Base-by-base conservation (phyloP, 371 early-diverging fungal genomes). In the Apophysomyces ossiformis region DNA sequence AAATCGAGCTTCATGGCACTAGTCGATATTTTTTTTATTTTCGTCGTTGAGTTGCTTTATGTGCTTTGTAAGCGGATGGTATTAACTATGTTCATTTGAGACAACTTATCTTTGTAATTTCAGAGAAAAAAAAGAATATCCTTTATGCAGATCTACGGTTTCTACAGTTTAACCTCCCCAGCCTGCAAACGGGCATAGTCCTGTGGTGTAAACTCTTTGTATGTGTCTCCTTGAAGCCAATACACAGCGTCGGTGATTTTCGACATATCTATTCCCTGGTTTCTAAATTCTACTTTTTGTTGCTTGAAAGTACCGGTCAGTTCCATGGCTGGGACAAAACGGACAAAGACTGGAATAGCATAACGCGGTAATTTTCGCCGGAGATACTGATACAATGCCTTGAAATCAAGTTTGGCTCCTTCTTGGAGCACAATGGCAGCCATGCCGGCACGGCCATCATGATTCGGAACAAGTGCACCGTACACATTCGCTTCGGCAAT, bases 391-490 rank as follows among this genome's bases (percentile, higher is more conserved):
- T 70, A 72, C 13, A 87, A 58, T 1, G 70, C 75, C 39, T 65
- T 69, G 36, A 78, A 70, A 37, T 78, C 79, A n/a, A 84, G 50
- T 0, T 36, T 58, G 35, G 60, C 64, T 13, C 56, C 59, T 1
- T 71, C 37, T 32, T 69, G 65, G 7, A 50, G 54, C 21, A 78
- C 71, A 60, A 89, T 69, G 7, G 85, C 85, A 9, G 88, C 89
- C 89, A 89, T 89, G 7, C 88, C 88, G 6, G 90, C 91, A 39
- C 87, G 78, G n/a, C 91, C 91, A 68, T 89, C 89, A 47, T 86
- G 79, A 18, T 78, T 63, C 4, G 85, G 87, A 6, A 87, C 71
- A 7, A 72, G 56, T 2, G 79, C 73, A 1, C 85, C 87, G 59
- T 84, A 86, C 18, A 85, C 78, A 57, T 85, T 87, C 54, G 78